Percentiles rank a stretch among this genome's conserved stretches.
Evolutionary conservation across 768 basidiomycete species (phyloP).

Genomic region (Mycena maculata): DNA sequence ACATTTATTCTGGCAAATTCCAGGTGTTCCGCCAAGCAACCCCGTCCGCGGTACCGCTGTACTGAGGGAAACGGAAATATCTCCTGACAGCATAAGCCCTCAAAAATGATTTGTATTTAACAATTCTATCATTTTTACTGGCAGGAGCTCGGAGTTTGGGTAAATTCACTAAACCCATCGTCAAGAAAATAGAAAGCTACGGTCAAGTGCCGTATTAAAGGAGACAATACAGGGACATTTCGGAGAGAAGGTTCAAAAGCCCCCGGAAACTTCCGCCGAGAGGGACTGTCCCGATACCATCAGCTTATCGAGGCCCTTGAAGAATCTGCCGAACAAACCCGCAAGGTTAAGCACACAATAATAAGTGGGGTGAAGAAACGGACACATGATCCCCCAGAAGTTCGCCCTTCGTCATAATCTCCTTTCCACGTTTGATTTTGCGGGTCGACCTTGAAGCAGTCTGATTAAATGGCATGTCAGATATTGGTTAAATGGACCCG

Average conservation of each 20-base stretch:
- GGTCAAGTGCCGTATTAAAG: too few relatives aligned
- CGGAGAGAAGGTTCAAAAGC: not conserved
- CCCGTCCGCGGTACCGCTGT: too few relatives aligned
- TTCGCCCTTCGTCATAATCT: not conserved
- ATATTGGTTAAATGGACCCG: not conserved
- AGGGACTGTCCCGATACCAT: not conserved
- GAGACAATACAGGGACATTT: too few relatives aligned
- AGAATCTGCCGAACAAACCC: not conserved
- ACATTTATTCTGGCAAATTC: too few relatives aligned
- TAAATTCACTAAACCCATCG: too few relatives aligned
- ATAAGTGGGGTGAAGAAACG: not conserved
- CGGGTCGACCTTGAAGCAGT: not conserved
- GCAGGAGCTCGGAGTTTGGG: too few relatives aligned
- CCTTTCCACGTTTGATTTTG: not conserved
- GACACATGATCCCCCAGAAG: not conserved
- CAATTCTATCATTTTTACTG: too few relatives aligned
- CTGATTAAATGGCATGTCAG: not conserved
- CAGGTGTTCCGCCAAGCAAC: too few relatives aligned
- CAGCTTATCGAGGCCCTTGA: not conserved
- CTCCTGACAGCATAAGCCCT: too few relatives aligned
- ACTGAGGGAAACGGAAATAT: too few relatives aligned
- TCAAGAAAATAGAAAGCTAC: too few relatives aligned
- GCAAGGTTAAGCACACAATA: not conserved
- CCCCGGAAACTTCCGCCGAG: not conserved
- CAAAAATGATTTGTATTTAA: too few relatives aligned